Evolutionary conservation across 139 green algal species (phyloP), one percentile per base, ranked within the genome.

Genomic region (Micromonas pusilla): DNA sequence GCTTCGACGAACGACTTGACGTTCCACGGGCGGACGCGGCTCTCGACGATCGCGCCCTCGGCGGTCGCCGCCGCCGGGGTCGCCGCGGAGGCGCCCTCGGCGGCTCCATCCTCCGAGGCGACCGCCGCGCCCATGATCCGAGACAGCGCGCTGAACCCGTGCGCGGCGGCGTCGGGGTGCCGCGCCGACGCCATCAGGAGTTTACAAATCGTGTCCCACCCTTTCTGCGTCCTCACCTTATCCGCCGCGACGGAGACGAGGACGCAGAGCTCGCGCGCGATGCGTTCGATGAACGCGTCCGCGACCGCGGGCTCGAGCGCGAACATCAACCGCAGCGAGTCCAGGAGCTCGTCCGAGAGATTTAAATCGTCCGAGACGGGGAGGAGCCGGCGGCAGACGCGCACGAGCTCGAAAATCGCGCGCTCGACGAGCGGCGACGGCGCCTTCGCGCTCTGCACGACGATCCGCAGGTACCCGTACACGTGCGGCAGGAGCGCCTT

Each of bases 381-480:
- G 76, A 98, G 83, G 81, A 97, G 85, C 32, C 91, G 87, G 71
- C 91, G 88, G 84, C 91, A 97, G 53, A 97, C 78, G 2, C 89
- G 85, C 72, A 98, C 79, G 74, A 98, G 82, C 5, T 88, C 93
- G 63, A 94, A 86, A 2, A 96, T 85, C 0, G 90, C 93, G 30
- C 89, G 89, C 73, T 94, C 86, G 28, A 96, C 89, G 71, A 96
- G 77, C 20, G 83, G 79, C 21, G 74, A 65, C 16, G 77, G 85
- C 26, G 64, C 21, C 0, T 32, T n/a, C 16, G 80, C 66, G 16
- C 76, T 75, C 19, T 79, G 87, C 66, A 91, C 71, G 45, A 93
- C 87, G 37, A 26, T 66, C 0, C 34, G 70, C 2, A 86, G 63
- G 67, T 92, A 83, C 20, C 94, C 91, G 54, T 91, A 89, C 57